Evolutionary conservation across 345 rosid species (phyloP), one percentile per base, ranked within the genome.

Genomic region (Melaleuca alternifolia): DNA sequence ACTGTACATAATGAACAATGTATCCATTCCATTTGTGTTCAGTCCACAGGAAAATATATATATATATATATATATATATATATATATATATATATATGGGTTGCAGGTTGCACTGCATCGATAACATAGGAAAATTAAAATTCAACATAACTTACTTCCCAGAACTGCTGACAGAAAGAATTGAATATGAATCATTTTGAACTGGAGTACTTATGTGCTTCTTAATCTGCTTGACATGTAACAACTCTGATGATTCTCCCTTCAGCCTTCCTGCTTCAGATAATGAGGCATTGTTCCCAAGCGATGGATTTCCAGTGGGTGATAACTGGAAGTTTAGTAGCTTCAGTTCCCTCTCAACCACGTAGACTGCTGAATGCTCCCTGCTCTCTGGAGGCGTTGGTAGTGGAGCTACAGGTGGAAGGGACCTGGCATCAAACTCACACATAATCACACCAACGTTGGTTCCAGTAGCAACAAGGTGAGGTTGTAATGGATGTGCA

Each of bases 401-500:
- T 71, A 97, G 90, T 76, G 98, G 95, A 87, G 96, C 98, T 85
- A 96, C 93, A 88, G 99, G 92, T 83, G 99, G 99, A 90, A 97
- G 93, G 88, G 99, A 94, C 87, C 91, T 95, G 87, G 97, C 89
- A 94, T 97, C 99, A 93, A 97, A 97, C 88, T 97, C 99, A 54
- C 98, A 93, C 89, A 97, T 89, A 90, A 97, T 96, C 89, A 97
- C 92, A 91, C 99, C 99, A 89, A 95, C 89, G 89, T 94, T 97
- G 88, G 99, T 96, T 88, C 99, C 99, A 85, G 98, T 92, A 84
- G 96, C 99, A 79, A 97, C 99, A 81, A 97, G 98, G 90, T 97
- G 99, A 85, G 99, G 99, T 92, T 97, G 99, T 77, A 97, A 92
- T 87, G 97, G 93, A 94, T 97, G 99, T 85, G 98, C 98, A 86